Conservation (phyloP, 2,329 filamentous ascomycete genomes). For the Trichoderma sp. region DNA sequence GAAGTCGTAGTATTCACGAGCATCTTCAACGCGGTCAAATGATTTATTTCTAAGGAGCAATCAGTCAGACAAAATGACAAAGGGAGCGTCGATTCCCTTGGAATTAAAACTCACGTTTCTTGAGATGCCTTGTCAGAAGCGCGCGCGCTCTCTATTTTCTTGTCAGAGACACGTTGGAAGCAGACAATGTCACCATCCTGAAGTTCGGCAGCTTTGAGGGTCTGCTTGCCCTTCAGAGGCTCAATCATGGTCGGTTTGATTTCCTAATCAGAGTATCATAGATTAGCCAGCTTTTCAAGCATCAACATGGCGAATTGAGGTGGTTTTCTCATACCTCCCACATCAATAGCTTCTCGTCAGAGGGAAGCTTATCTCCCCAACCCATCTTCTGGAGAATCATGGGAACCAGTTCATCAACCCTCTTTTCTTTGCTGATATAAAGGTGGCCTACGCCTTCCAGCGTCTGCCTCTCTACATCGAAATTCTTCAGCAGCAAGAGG, state of each 20-base stretch:
- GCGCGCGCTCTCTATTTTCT: constrained; percentile 44
- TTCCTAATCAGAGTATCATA: constrained; percentile 56
- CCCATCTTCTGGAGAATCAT: constrained; percentile 80
- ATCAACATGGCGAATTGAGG: not conserved
- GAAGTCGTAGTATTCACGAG: constrained; percentile 90
- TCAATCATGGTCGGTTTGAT: constrained; percentile 99
- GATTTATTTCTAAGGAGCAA: constrained; percentile 30
- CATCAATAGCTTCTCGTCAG: constrained; percentile 65
- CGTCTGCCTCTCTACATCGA: constrained; percentile 76
- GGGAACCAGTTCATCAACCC: constrained; percentile 80
- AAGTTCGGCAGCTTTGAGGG: constrained; percentile 87
- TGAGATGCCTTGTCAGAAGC: constrained; percentile 38
- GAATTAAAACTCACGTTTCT: constrained; percentile 38
- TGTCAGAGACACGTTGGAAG: constrained; percentile 72
- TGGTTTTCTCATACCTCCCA: constrained; percentile 64
- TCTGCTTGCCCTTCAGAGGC: constrained; percentile 85
- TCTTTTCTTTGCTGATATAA: constrained; percentile 86
- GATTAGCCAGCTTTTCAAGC: not conserved
- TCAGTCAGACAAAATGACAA: not conserved
- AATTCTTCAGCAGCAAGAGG: constrained; percentile 90
- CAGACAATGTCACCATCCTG: constrained; percentile 97
- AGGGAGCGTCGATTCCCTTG: not conserved
- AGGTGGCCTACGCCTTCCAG: constrained; percentile 79
- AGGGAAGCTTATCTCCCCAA: constrained; percentile 76
- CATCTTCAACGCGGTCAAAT: constrained; percentile 67